Percentiles rank a stretch among this genome's conserved stretches.
Conservation (phyloP, 2,329 filamentous ascomycete genomes). For the Aspergillus sp. region DNA sequence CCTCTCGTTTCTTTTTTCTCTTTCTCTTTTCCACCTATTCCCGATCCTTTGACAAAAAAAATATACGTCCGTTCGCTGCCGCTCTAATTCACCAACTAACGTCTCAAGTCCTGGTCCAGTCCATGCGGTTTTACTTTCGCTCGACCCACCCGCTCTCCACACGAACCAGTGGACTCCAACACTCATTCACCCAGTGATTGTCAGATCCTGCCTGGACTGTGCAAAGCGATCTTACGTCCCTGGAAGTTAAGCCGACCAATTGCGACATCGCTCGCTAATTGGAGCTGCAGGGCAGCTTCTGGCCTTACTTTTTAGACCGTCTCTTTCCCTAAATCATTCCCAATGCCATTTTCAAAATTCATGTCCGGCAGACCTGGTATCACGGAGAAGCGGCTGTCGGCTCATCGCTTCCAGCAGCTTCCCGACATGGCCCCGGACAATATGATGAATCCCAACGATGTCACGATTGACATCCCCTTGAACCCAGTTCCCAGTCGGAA, state of each 20-base stretch:
- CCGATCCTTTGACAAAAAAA: neutral
- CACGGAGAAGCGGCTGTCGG: constrained; percentile 45
- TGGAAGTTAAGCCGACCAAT: constrained; percentile 1
- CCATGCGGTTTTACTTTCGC: constrained; percentile 4
- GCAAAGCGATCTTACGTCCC: neutral
- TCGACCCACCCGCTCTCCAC: constrained; percentile 7
- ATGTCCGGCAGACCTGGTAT: constrained; percentile 42
- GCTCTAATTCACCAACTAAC: neutral
- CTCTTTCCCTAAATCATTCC: neutral
- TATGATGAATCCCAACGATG: constrained; percentile 54
- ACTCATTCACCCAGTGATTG: neutral
- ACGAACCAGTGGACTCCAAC: constrained; percentile 10
- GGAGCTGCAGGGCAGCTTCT: constrained; percentile 7
- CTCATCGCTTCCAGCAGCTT: constrained; percentile 49
- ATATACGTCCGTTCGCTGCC: neutral
- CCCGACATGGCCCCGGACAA: constrained; percentile 37
- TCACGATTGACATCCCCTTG: constrained; percentile 64
- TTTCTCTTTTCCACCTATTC: neutral
- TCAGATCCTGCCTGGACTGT: constrained; percentile 9
- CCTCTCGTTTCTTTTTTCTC: neutral
- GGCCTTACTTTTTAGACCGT: constrained; percentile 2
- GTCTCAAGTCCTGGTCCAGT: neutral
- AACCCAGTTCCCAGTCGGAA: constrained; percentile 55
- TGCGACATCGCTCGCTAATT: constrained; percentile 3
- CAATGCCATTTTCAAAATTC: neutral